A percentile compares a stretch with the other conserved stretches of the same genome.
Evolutionary conservation across 169 alveolate genomes (phyloP).

Genomic region (Babesia caballi): DNA sequence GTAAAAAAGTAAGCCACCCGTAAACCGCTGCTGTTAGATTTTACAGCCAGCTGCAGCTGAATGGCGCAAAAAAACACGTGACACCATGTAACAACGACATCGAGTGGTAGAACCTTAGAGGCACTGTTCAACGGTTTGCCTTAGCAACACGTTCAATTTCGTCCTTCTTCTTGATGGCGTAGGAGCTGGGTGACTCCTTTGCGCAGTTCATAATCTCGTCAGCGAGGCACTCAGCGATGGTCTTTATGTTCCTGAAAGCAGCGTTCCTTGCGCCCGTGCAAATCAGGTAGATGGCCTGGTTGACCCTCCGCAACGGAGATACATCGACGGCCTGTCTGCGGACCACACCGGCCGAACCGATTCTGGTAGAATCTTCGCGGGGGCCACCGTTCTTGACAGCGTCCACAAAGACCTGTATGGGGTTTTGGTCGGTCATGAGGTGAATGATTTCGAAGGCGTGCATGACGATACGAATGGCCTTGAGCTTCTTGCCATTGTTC

Average conservation of each 20-base stretch:
- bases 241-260: constrained; percentile 97
- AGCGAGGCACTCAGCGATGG: constrained; percentile 98
- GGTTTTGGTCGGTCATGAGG: constrained; percentile 96
- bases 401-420: constrained; percentile 94
- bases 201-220: constrained; percentile 98
- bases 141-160: constrained; percentile 99
- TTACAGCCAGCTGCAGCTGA: neutral
- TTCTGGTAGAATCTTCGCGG: constrained; percentile 98
- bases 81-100: constrained; percentile 9
- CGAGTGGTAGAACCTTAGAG: constrained; percentile 12
- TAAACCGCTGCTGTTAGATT: neutral
- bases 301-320: constrained; percentile 98
- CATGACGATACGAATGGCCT: constrained; percentile 96
- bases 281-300: constrained; percentile 97
- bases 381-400: constrained; percentile 99
- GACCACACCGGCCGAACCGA: constrained; percentile 99
- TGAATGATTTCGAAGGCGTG: constrained; percentile 97
- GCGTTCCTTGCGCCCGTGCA: constrained; percentile 96
- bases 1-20: neutral
- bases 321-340: constrained; percentile 99
- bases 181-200: constrained; percentile 94
- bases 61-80: neutral
- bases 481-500: constrained; percentile 98
- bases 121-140: constrained; percentile 94
- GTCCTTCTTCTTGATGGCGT: constrained; percentile 99